Percentiles rank a stretch among this genome's conserved stretches.
These are phyloP conservation scores for Verticillium zaregamsianum DNA, from an alignment of 2,329 filamentous ascomycete genomes.

Conservation along the genomic window DNA sequence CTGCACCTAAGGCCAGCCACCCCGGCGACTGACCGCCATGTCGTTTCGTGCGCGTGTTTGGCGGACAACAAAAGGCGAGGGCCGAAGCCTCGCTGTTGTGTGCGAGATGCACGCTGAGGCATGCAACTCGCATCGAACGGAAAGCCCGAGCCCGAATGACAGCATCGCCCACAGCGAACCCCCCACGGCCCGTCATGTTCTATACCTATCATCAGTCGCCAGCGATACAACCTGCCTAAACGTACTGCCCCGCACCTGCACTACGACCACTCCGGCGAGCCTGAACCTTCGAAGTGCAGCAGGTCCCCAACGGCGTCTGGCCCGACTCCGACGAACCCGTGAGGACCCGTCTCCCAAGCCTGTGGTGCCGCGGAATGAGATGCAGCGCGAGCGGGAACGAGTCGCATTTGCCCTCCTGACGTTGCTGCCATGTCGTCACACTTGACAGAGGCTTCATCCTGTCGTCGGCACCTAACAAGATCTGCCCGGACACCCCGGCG, in stretches of 20 bases:
- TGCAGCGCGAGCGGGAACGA: not conserved
- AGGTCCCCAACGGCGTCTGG: not conserved
- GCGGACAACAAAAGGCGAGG: not conserved
- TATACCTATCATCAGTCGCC: not conserved
- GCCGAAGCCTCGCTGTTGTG: not conserved
- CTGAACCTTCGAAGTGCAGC: not conserved
- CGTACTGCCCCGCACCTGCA: not conserved
- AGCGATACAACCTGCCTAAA: not conserved
- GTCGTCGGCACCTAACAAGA: not conserved
- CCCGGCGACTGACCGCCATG: not conserved
- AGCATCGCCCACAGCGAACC: not conserved
- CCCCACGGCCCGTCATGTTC: not conserved
- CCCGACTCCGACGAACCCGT: not conserved
- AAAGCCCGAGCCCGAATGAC: not conserved
- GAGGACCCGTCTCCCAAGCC: not conserved
- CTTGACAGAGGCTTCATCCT: not conserved
- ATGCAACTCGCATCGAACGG: not conserved
- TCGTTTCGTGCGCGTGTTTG: not conserved
- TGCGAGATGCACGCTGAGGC: not conserved
- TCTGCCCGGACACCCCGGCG: not conserved
- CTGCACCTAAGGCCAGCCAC: not conserved
- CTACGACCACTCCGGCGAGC: not conserved
- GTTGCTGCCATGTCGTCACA: not conserved
- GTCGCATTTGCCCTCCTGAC: not conserved
- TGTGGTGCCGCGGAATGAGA: not conserved